phyloP scores from a whole-genome alignment of 108 stramenopile genomes.

The Skeletonema menzelii region DNA sequence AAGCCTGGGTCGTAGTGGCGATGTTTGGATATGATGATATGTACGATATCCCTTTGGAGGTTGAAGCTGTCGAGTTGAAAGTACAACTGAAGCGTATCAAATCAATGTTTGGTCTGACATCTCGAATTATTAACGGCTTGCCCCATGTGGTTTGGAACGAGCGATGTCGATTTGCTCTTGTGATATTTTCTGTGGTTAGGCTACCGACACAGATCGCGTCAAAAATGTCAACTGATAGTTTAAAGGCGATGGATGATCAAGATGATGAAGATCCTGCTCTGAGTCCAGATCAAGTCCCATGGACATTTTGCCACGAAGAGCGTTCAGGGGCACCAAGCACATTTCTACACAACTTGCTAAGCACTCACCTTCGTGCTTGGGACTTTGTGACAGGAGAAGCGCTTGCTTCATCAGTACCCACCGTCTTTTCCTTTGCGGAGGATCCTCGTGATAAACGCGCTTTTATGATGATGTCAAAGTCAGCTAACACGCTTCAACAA shows the following conservation, averaged over 20 bases:
- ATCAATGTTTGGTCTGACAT: slow-evolving; percentile 62
- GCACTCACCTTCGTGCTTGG: slow-evolving; percentile 72
- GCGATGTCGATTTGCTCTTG: slow-evolving; percentile 68
- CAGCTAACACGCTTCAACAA: slow-evolving; percentile 60
- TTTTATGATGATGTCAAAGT: slow-evolving; percentile 74
- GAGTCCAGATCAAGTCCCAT: slow-evolving; percentile 52
- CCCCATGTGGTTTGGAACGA: slow-evolving; percentile 58
- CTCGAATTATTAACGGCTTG: slow-evolving; percentile 32
- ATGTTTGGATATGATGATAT: slow-evolving; percentile 75
- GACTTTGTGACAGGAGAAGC: slow-evolving; percentile 76
- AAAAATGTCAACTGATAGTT: slow-evolving; percentile 4
- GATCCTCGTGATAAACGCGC: slow-evolving; percentile 66
- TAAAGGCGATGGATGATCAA: background rate
- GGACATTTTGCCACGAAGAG: slow-evolving; percentile 73
- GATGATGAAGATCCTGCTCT: slow-evolving; percentile 19
- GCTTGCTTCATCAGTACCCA: slow-evolving; percentile 59
- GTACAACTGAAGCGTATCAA: slow-evolving; percentile 67
- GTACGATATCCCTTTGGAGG: slow-evolving; percentile 73
- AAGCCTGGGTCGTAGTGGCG: slow-evolving; percentile 70
- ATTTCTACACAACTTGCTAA: slow-evolving; percentile 56
- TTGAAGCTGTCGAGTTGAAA: slow-evolving; percentile 62
- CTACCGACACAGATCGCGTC: slow-evolving; percentile 10
- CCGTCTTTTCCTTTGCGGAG: slow-evolving; percentile 63
- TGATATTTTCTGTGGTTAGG: slow-evolving; percentile 65
- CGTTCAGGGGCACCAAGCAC: slow-evolving; percentile 70